phyloP scores from a whole-genome alignment of 176 grass and related monocot genomes.

The Sorghum bicolor region DNA sequence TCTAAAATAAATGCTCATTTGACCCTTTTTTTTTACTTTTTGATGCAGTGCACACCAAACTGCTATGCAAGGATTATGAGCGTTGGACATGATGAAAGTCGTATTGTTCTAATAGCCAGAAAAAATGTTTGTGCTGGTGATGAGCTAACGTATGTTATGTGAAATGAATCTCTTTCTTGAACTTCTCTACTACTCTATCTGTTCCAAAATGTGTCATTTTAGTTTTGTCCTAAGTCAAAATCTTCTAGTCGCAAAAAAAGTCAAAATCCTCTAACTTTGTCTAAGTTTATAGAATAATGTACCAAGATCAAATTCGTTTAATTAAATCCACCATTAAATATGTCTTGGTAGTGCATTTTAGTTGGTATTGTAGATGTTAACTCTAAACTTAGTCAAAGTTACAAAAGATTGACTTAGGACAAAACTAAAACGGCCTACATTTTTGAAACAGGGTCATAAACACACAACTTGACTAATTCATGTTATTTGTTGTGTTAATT shows the following conservation, averaged over 20 bases:
- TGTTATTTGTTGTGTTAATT: slow-evolving; percentile 30
- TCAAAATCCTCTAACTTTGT: neutral
- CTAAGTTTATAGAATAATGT: neutral
- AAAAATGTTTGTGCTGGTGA: slow-evolving; percentile 80
- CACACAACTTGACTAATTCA: neutral
- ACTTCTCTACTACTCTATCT: neutral
- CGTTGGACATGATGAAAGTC: slow-evolving; percentile 87
- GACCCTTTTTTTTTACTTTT: slow-evolving; percentile 13
- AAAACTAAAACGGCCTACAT: neutral
- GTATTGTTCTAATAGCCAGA: slow-evolving; percentile 95
- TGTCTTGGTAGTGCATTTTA: neutral
- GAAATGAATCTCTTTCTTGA: neutral
- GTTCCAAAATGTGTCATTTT: neutral
- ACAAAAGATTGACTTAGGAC: neutral
- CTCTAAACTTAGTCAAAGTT: neutral
- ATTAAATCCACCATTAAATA: neutral
- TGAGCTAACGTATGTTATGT: slow-evolving; percentile 77
- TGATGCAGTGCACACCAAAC: slow-evolving; percentile 85
- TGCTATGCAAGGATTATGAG: slow-evolving; percentile 99
- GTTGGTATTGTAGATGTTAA: neutral
- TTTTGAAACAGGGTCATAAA: neutral
- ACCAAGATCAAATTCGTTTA: neutral
- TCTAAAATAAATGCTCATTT: slow-evolving; percentile 4
- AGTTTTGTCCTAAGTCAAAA: neutral
- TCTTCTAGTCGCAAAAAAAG: neutral